Evolutionary conservation across 169 alveolate species (phyloP).

Genomic region (Babesia divergens): DNA sequence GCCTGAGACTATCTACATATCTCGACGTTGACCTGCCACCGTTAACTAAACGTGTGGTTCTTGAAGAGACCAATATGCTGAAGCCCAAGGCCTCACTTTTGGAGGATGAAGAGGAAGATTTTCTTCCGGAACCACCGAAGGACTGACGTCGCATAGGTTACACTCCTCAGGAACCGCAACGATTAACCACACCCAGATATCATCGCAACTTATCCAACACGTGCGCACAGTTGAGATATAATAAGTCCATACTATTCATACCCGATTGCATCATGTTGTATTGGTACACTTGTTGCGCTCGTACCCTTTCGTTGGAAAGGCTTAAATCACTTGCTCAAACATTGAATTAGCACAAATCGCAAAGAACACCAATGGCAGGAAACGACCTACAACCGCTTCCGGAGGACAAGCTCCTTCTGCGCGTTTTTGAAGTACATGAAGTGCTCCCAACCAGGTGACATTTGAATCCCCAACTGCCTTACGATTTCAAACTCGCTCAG

Average conservation of each 20-base stretch:
- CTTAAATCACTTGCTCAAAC: no score
- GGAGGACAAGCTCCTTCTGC: constrained; percentile 53
- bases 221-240: no score
- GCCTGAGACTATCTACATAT: constrained; percentile 82
- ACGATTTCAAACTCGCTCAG: constrained; percentile 56
- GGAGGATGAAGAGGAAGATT: constrained; percentile 13
- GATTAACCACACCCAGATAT: no score
- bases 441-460: constrained; percentile 70
- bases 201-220: no score
- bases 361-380: no score
- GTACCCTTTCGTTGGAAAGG: no score
- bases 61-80: constrained; percentile 84
- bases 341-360: no score
- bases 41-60: constrained; percentile 84
- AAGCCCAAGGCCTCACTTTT: not conserved
- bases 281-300: no score
- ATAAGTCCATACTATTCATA: no score
- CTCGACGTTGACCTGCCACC: constrained; percentile 93
- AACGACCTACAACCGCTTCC: constrained; percentile 33
- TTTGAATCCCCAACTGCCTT: constrained; percentile 47
- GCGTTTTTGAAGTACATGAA: constrained; percentile 54
- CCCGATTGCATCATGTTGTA: no score
- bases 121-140: constrained; percentile 3
- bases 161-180: no score
- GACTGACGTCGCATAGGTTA: no score